Evolutionary conservation across 2,329 filamentous ascomycete species (phyloP).

Genomic region (Metarhizium brunneum): DNA sequence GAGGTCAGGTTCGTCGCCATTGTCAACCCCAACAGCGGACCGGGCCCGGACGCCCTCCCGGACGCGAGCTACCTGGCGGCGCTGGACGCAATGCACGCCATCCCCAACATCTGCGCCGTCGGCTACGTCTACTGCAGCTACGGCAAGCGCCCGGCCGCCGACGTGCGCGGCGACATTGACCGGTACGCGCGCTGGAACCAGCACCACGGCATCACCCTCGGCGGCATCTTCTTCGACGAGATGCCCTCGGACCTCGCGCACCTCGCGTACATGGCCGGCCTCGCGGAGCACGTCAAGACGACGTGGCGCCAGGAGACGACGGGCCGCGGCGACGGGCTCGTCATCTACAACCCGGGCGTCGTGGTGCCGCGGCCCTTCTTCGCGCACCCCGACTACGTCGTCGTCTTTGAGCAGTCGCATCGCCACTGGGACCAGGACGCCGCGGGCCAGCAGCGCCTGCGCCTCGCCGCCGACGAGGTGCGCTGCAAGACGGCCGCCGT

Average conservation of each 20-base stretch:
- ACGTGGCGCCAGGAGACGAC: slow-evolving; percentile 7
- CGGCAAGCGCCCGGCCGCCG: slow-evolving; percentile 12
- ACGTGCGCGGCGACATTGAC: slow-evolving; percentile 28
- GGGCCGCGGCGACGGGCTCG: slow-evolving; percentile 3
- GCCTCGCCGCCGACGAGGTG: background rate
- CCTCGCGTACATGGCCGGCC: slow-evolving; percentile 14
- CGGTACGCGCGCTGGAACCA: slow-evolving; percentile 33
- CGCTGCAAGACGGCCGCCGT: background rate
- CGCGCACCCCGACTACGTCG: slow-evolving; percentile 30
- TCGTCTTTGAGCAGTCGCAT: slow-evolving; percentile 30
- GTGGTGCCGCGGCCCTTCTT: slow-evolving; percentile 30
- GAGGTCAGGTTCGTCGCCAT: slow-evolving; percentile 19
- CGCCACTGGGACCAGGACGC: slow-evolving; percentile 9
- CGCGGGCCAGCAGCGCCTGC: background rate
- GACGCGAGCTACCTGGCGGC: slow-evolving; percentile 19
- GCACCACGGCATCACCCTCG: slow-evolving; percentile 25
- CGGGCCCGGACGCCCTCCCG: slow-evolving; percentile 15
- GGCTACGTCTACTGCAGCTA: slow-evolving; percentile 24
- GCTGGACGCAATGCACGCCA: slow-evolving; percentile 12
- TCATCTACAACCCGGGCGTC: slow-evolving; percentile 36
- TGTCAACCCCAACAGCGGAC: slow-evolving; percentile 22
- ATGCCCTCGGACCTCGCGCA: slow-evolving; percentile 21
- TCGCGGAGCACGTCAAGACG: slow-evolving; percentile 15
- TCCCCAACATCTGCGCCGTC: slow-evolving; percentile 17
- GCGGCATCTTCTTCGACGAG: slow-evolving; percentile 41